Evolutionary conservation across 2,329 filamentous ascomycete genomes (phyloP).

Genomic region (Cordyceps sp.): DNA sequence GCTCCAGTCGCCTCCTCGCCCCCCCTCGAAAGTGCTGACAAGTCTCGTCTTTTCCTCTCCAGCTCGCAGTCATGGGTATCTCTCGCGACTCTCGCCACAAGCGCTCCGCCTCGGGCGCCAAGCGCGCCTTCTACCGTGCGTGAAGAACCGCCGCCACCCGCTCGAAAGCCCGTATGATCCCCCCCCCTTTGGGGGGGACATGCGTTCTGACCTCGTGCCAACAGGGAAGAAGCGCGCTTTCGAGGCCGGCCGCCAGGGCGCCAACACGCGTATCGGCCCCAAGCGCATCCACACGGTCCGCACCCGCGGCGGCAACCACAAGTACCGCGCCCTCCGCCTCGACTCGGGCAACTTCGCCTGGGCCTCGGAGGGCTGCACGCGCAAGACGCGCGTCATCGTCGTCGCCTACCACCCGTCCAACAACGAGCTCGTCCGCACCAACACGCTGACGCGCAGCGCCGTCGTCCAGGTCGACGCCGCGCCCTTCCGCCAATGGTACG

Average conservation of each 20-base stretch:
- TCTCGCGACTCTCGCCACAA: constrained; percentile 99
- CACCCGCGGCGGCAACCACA: constrained; percentile 96
- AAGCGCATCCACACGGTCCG: constrained; percentile 96
- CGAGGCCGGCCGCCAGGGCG: constrained; percentile 98
- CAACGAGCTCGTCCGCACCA: constrained; percentile 99
- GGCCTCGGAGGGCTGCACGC: constrained; percentile 93
- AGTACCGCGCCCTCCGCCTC: constrained; percentile 98
- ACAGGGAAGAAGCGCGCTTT: constrained; percentile 93
- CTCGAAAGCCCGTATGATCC: constrained; percentile 51
- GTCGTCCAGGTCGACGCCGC: constrained; percentile 98
- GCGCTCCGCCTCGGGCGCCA: constrained; percentile 97
- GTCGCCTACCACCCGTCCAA: constrained; percentile 99
- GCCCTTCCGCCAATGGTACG: constrained; percentile 99
- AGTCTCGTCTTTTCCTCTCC: constrained; percentile 12
- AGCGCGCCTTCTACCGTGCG: constrained; percentile 83
- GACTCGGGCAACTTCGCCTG: constrained; percentile 99
- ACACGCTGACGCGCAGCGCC: constrained; percentile 98
- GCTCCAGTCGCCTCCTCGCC: no score
- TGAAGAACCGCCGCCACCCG: constrained; percentile 15
- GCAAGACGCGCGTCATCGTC: constrained; percentile 97
- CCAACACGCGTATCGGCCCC: constrained; percentile 96
- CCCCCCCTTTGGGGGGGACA: constrained; percentile 18
- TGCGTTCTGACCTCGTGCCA: constrained; percentile 59
- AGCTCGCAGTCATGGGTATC: constrained; percentile 93
- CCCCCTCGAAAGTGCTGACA: no score